Evolutionary conservation across 495 filamentous ascomycete genomes (phyloP), one percentile per base, ranked within the genome.

Genomic region (Sabuloglossum arenarium): DNA sequence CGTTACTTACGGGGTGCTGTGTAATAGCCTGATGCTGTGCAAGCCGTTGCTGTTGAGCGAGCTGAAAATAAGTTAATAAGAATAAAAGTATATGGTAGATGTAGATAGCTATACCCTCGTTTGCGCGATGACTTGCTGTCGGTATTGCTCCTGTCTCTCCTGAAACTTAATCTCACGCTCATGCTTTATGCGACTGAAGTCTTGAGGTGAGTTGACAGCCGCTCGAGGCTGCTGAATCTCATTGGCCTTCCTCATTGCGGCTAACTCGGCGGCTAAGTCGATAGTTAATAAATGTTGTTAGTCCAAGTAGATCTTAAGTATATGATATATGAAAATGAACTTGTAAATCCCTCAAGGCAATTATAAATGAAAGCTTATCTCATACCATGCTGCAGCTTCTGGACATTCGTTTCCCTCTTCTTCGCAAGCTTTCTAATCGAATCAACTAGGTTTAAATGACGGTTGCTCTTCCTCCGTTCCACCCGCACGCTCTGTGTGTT

Each of bases 371-470:
- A 42, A 21, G 29, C 14, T 24, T 10, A 30, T 16, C n/a, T 55
- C 69, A 68, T 70, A 80, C 78, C 77, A 64, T 93, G 85, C 64
- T 88, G 82, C 60, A 90, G 84, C 69, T 97, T 97, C 64, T 90
- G 86, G 25, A 79, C 67, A 42, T 77, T 75, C 5, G 81, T 82
- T 70, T 98, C 91, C 42, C 88, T 75, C 71, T 94, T 96, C 70
- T 94, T 93, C 6, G 90, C 90, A 58, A 93, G 65, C 66, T 97
- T 98, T 43, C 88, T 79, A 85, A 97, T 94, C 3, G 82, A 84
- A 69, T 97, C 91, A 66, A 97, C 80, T 54, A 97, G 71, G 21
- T 83, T 83, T 56, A 97, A 73, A 62, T 94, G 85, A 60, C 84
- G 85, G 24, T 83, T 85, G 53, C 88, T 87, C 62, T 86, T 78